Evolutionary conservation across 2,329 filamentous ascomycete genomes (phyloP), one percentile per base, ranked within the genome.

Genomic region (Aspergillus spinulosporus): DNA sequence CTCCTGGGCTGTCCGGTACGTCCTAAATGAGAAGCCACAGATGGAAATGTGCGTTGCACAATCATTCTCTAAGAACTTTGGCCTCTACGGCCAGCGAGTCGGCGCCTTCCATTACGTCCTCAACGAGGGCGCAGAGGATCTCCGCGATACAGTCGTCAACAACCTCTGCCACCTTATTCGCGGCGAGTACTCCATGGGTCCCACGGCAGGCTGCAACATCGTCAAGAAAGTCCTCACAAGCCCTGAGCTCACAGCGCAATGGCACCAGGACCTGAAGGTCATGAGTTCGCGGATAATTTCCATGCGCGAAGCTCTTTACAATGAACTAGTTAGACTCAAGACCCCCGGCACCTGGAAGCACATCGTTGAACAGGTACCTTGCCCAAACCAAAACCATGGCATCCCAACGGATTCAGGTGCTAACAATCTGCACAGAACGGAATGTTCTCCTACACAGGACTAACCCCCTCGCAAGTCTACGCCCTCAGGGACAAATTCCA

Each of bases 261-360:
- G 92, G 93, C 86, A 96, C 74, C 86, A 88, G 55, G 92, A 97
- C 73, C 80, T 97, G 64, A 82, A 84, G 60, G 91, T 88, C 64
- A 97, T 97, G 93, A 91, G 90, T 36, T 92, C 92, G 43, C 88
- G 93, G 64, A 97, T 97, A 78, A 95, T 90, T 66, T 81, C 82
- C 65, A 97, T 97, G 93, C 21, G 21, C 21, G 21, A 21, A 21
- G 21, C 21, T 21, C 21, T 21, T 21, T 21, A 21, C 21, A 21
- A 21, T 21, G 21, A 21, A 21, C 21, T 21, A 21, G 21, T 21
- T 21, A 21, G 21, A 21, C 21, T 21, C 21, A 21, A 21, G 21
- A 21, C 21, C 21, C 21, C n/a, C 7, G 34, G 34, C 34, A 11
- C 26, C n/a, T 97, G 93, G 93, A 92, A 92, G 73, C 94, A 97